phyloP scores from a whole-genome alignment of 768 basidiomycete species.

The Russula sp. region DNA sequence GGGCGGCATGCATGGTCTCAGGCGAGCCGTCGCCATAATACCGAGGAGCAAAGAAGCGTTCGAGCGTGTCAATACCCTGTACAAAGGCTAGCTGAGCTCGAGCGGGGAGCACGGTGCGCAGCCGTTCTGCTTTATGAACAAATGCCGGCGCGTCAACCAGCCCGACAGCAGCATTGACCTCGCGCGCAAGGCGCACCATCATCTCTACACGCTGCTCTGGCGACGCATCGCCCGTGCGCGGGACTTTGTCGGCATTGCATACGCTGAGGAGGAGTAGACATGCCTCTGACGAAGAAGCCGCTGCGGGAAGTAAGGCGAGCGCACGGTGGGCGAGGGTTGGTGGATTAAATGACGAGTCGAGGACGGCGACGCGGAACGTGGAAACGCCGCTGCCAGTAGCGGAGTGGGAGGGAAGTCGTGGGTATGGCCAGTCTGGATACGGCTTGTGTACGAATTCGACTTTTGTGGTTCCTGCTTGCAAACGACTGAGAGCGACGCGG shows the following conservation, averaged over 20 bases:
- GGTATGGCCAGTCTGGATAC: conserved; percentile 62
- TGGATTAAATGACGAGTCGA: conserved; percentile 93
- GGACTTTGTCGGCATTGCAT: conserved; percentile 78
- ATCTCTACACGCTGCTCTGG: conserved; percentile 78
- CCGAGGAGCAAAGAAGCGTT: conserved; percentile 65
- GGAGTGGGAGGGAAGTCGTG: conserved; percentile 24
- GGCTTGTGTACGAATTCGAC: conserved; percentile 58
- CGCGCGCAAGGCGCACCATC: conserved; percentile 65
- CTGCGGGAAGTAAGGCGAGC: conserved; percentile 40
- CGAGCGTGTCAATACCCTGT: conserved; percentile 80
- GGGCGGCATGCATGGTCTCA: conserved; percentile 47
- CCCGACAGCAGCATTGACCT: conserved; percentile 60
- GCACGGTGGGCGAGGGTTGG: conserved; percentile 82
- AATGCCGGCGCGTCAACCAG: conserved; percentile 87
- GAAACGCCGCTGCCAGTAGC: background rate
- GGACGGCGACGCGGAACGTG: conserved; percentile 53
- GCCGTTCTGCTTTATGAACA: conserved; percentile 64
- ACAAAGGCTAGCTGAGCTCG: conserved; percentile 59
- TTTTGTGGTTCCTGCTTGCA: conserved; percentile 42
- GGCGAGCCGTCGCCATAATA: conserved; percentile 52
- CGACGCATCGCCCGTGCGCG: conserved; percentile 66
- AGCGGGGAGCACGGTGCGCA: conserved; percentile 46
- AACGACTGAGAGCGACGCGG: conserved; percentile 25
- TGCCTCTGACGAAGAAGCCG: conserved; percentile 49
- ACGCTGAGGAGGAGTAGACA: conserved; percentile 76